Percentiles rank a stretch among this genome's conserved stretches.
Conservation (phyloP, 345 rosid species). For the Sonneratia caseolaris region DNA sequence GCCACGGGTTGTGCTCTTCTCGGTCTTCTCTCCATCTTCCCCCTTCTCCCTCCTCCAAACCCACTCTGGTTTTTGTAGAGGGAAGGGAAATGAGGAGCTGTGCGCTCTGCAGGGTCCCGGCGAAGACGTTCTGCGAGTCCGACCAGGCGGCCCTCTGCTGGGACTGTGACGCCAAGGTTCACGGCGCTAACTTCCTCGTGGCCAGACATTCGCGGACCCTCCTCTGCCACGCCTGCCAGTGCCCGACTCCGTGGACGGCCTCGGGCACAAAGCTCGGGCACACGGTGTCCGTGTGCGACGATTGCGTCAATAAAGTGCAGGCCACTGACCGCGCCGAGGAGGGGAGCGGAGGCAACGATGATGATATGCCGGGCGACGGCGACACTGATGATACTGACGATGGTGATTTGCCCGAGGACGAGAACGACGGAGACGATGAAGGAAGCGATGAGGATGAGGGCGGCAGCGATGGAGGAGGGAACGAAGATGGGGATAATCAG, state of each 20-base stretch:
- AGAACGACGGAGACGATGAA: not conserved
- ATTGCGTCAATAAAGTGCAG: slow-evolving; percentile 20
- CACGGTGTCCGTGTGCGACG: slow-evolving; percentile 41
- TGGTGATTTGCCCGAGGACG: slow-evolving; percentile 1
- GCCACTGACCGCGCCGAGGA: slow-evolving; percentile 13
- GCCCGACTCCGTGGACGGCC: slow-evolving; percentile 53
- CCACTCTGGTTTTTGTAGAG: not conserved
- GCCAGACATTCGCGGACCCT: slow-evolving; percentile 49
- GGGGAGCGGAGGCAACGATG: slow-evolving; percentile 11
- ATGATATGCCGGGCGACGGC: slow-evolving; percentile 10
- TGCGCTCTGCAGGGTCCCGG: slow-evolving; percentile 46
- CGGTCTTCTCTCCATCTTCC: not conserved
- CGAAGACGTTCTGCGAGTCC: slow-evolving; percentile 52
- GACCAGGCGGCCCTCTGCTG: slow-evolving; percentile 68
- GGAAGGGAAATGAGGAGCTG: slow-evolving; percentile 33
- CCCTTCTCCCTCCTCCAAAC: not conserved
- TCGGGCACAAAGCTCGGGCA: slow-evolving; percentile 43
- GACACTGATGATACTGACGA: slow-evolving; percentile 14
- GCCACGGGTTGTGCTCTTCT: not conserved
- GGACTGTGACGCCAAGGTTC: slow-evolving; percentile 60
- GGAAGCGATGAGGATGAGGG: slow-evolving; percentile 6
- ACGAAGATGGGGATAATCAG: slow-evolving; percentile 39
- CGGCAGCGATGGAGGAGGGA: slow-evolving; percentile 8
- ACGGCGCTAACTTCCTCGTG: slow-evolving; percentile 71
- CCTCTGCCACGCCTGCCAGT: slow-evolving; percentile 45